A percentile compares a stretch with the other conserved stretches of the same genome.
Conservation (phyloP, 352 stramenopile genomes). For the Phytopythium boreale region DNA sequence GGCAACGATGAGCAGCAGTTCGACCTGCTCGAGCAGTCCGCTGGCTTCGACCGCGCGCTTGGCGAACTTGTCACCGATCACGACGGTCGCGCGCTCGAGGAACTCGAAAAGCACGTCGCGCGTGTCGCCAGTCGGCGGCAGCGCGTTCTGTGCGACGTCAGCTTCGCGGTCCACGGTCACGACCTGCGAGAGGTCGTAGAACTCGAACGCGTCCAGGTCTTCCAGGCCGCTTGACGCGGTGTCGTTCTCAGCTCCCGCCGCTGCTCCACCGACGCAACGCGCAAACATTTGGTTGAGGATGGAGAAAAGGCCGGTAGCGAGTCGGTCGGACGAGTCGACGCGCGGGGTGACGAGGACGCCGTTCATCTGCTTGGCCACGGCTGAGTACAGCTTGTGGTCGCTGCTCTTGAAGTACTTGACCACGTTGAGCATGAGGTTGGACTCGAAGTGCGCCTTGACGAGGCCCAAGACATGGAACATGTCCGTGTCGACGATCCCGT, state of each 20-base stretch:
- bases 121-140: constrained; percentile 33
- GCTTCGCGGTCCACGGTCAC: constrained; percentile 24
- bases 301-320: constrained; percentile 43
- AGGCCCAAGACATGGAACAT: constrained; percentile 49
- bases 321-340: constrained; percentile 22
- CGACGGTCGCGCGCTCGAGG: constrained; percentile 53
- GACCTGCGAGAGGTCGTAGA: constrained; percentile 48
- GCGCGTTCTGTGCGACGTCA: constrained; percentile 24
- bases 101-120: constrained; percentile 53
- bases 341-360: constrained; percentile 59
- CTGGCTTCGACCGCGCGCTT: constrained; percentile 55
- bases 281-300: constrained; percentile 59
- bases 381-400: constrained; percentile 52
- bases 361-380: constrained; percentile 52
- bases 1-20: constrained; percentile 55
- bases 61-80: constrained; percentile 47
- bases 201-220: constrained; percentile 41
- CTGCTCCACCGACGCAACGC: constrained; percentile 17
- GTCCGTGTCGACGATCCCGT: constrained; percentile 45
- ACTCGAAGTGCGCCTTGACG: constrained; percentile 47
- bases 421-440: constrained; percentile 55
- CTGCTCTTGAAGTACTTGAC: constrained; percentile 59
- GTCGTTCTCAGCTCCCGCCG: constrained; percentile 3
- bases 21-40: constrained; percentile 46
- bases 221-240: constrained; percentile 3